Base-by-base conservation (phyloP, 768 basidiomycete species). In the Lactarius sp. region DNA sequence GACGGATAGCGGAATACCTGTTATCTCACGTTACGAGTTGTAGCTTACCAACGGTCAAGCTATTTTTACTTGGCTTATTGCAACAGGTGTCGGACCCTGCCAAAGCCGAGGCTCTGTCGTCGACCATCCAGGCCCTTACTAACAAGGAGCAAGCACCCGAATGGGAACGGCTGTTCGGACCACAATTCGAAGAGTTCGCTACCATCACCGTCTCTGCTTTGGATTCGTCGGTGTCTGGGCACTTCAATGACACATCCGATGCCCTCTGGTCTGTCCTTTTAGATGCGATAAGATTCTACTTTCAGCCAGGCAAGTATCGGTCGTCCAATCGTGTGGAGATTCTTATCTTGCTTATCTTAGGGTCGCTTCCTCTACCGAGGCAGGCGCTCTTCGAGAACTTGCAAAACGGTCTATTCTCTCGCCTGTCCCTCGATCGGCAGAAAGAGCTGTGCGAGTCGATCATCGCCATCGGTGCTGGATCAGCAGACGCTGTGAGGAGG, bases 1-100 rank as follows among this genome's bases (percentile, higher is more conserved):
- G 82, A 64, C 82, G 85, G 13, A 76, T 94, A 49, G 70, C 91
- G 47, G 92, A 87, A 70, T 94, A 82, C 73, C 73, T 97, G 0
- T 75, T 91, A 6, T 94, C 94, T 1, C 95, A 98, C 71, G 78
- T 88, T 66, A 79, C 81, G 52, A 81, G 83, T 4, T 81, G 88
- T 66, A 74, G 78, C 2, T 70, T 82, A 3, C 73, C 81, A 2
- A 62, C 69, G 1, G 79, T 82, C 18, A 83, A 85, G 64, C 70
- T 83, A 12, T 70, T 75, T 12, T 74, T 98, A 0, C 77, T 98
- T 18, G 74, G 67, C 5, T 74, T 77, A 39, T 60, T 84, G 10
- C 70, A 77, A 33, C 74, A 76, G 9, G 76, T 89, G 44, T 76
- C 81, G 4, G 83, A 85, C 69, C 72, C 65, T 69, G 72, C 71